Base-by-base conservation (phyloP, 768 basidiomycete species). In the Phylloporus scabripes region DNA sequence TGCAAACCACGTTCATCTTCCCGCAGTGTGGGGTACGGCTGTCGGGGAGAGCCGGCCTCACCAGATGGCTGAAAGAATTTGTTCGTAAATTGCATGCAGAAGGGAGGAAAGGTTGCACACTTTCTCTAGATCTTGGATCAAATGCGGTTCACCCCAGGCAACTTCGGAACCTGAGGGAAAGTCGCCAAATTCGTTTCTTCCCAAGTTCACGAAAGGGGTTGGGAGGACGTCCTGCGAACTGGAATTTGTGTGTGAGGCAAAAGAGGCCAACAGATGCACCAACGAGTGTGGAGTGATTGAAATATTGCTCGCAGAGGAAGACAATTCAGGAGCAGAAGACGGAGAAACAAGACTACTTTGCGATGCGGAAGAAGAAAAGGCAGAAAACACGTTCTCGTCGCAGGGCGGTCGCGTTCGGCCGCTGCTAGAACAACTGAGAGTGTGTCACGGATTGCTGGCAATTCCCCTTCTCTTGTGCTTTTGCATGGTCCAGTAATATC, bases 371-470 rank as follows among this genome's bases (percentile, higher is more conserved):
- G 57, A 52, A 4, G 51, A 37, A 12, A 55, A 40, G 20, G 51
- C 48, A 5, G 46, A 45, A 39, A 57, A 59, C 50, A 52, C 56
- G 46, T 48, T 37, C 5, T 54, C 54, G 23, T 42, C 49, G 47
- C 54, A 54, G n/a, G 46, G 49, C 6, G 37, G 37, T 39, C 41
- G 64, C 26, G 52, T 49, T 59, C 63, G 69, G 24, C 53, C 46
- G 45, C 65, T 68, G 51, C 69, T 60, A 23, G 45, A 56, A 14
- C 69, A 66, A n/a, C 63, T 55, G 15, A 64, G 60, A 17, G 74
- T 63, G n/a, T 70, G 68, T 4, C 71, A 71, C 21, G 52, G 39
- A 37, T 23, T 23, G 21, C 21, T 23, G 21, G 5, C 21, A 23
- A 54, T 72, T 71, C 21, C 73, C 59, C 38, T 38, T n/a, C 31